Base-by-base conservation (phyloP, 2,329 filamentous ascomycete species). In the Exophiala calicioides region DNA sequence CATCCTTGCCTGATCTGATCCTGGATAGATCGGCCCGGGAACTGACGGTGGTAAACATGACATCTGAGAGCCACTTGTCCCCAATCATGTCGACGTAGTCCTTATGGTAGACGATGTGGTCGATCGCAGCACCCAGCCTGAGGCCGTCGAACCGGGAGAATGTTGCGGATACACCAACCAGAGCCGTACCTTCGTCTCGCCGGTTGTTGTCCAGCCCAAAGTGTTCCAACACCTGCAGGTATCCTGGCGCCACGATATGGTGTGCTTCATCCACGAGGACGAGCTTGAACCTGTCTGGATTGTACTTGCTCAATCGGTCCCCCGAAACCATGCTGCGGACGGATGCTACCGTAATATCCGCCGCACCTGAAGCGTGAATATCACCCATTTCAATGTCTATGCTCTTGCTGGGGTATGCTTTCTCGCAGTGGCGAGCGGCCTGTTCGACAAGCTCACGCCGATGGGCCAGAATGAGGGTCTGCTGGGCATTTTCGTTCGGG, bases 51-150 rank as follows among this genome's bases (percentile, higher is more conserved):
- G 93, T 97, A 68, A 98, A 97, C 3, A 91, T 72, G n/a, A 95
- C 87, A 63, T 93, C 81, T 0, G 90, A 85, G 9, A 98, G 78
- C 90, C 90, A 97, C 31, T 93, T 90, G 47, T 94, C 89, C 24
- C 84, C 83, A 50, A 96, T 88, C 84, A 88, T 86, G 54, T 87
- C 84, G 21, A 86, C 74, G 53, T 86, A 89, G 60, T 88, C 83
- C 57, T 90, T 93, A 66, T 97, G 91, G 60, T 95, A 97, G 36
- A 96, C 91, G 52, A 97, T 95, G 62, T 95, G 86, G 59, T 97
- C 91, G 59, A 97, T 93, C 23, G 86, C 90, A 9, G 84, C 76
- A 1, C 90, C 90, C 1, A 97, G 75, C 49, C 80, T 82, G 23
- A 95, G 71, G 0, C 91, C 91, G 62, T 97, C 91, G 50, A 89